These are phyloP conservation scores for Pisolithus thermaeus DNA, from an alignment of 1,284 basidiomycete genomes.

Conservation along the genomic window DNA sequence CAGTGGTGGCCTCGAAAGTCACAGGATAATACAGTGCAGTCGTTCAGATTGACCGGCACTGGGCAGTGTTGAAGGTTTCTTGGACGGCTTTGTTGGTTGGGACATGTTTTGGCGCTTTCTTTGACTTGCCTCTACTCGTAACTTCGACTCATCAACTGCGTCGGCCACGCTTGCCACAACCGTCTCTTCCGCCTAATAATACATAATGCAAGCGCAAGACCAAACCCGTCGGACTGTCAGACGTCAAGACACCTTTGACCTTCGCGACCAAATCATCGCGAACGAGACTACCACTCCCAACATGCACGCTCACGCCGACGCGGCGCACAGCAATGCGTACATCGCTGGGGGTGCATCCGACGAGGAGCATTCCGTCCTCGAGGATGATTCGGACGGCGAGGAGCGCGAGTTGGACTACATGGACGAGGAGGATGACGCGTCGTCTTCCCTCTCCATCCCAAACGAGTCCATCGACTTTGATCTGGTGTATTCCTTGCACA, in stretches of 20 bases:
- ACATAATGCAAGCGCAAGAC: conserved; percentile 24
- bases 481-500: conserved; percentile 85
- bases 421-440: conserved; percentile 69
- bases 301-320: conserved; percentile 54
- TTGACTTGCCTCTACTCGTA: neutral
- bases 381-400: conserved; percentile 71
- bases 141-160: neutral
- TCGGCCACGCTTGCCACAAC: neutral
- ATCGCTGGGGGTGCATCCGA: conserved; percentile 42
- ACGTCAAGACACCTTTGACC: conserved; percentile 65
- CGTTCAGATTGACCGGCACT: neutral
- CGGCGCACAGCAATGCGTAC: conserved; percentile 33
- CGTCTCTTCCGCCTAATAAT: neutral
- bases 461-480: conserved; percentile 90
- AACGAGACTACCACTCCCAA: conserved; percentile 48
- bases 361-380: conserved; percentile 71
- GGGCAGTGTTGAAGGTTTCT: neutral
- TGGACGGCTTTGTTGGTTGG: no score
- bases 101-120: neutral
- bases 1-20: neutral
- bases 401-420: conserved; percentile 57
- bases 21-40: neutral
- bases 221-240: conserved; percentile 17
- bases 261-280: conserved; percentile 57
- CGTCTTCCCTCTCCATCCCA: conserved; percentile 79